Evolutionary conservation across 2,329 filamentous ascomycete genomes (phyloP).

Genomic region (Sporothrix protearum): DNA sequence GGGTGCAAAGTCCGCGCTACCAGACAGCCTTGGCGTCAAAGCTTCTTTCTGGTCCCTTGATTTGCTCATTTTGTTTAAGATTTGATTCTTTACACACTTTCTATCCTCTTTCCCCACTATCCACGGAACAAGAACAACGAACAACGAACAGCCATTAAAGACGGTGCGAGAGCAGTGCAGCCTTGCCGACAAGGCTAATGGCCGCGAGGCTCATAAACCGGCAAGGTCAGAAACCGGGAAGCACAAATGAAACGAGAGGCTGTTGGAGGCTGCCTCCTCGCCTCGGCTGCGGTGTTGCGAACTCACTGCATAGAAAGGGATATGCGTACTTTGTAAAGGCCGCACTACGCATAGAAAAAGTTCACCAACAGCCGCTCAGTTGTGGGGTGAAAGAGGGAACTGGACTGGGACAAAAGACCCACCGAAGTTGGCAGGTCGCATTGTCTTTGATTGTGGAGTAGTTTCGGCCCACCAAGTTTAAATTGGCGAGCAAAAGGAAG

Average conservation of each 20-base stretch:
- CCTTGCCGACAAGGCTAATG: constrained; percentile 6
- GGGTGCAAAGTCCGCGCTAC: background rate
- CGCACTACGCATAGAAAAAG: background rate
- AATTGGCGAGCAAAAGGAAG: background rate
- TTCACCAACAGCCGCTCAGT: background rate
- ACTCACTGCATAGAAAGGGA: background rate
- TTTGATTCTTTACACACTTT: background rate
- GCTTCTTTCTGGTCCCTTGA: background rate
- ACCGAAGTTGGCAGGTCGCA: constrained; percentile 10
- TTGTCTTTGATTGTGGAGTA: constrained; percentile 1
- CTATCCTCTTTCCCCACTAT: background rate
- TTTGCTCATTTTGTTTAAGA: background rate
- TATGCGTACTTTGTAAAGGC: too few relatives aligned
- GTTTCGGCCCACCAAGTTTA: constrained; percentile 6
- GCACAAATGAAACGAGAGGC: constrained; percentile 1
- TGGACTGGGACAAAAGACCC: background rate
- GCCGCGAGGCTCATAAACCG: constrained; percentile 1
- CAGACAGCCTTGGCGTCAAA: background rate
- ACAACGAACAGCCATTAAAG: background rate
- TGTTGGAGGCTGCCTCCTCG: background rate
- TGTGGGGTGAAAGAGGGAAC: background rate
- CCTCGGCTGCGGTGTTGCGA: background rate
- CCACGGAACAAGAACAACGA: background rate
- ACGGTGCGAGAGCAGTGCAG: background rate
- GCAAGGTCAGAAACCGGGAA: constrained; percentile 8